Conservation (phyloP, 257 asterid species). For the Solanum sitiens region DNA sequence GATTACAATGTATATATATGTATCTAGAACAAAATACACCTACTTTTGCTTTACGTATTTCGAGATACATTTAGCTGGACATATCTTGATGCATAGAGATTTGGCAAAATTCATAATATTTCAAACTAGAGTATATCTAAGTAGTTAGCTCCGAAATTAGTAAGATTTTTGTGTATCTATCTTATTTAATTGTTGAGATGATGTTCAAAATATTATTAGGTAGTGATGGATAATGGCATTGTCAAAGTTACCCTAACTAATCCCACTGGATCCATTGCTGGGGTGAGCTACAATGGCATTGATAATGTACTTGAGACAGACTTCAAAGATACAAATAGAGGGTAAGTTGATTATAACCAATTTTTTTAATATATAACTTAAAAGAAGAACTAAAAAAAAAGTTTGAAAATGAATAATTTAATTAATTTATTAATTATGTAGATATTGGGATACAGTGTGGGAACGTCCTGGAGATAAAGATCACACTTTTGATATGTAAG, state of each 20-base stretch:
- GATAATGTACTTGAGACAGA: constrained; percentile 46
- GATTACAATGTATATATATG: neutral
- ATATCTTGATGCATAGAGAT: too few species aligned
- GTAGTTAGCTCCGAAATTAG: neutral
- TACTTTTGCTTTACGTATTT: too few species aligned
- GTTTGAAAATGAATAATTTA: neutral
- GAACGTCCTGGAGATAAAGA: constrained; percentile 28
- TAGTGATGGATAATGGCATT: constrained; percentile 61
- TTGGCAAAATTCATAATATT: too few species aligned
- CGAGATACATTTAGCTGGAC: too few species aligned
- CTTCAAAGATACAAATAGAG: constrained; percentile 48
- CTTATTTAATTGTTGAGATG: neutral
- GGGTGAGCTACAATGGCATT: constrained; percentile 36
- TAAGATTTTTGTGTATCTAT: neutral
- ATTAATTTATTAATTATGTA: constrained; percentile 1
- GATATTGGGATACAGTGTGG: constrained; percentile 78
- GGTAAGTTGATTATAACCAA: constrained; percentile 10
- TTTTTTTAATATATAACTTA: neutral
- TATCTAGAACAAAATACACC: neutral
- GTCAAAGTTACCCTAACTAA: constrained; percentile 46
- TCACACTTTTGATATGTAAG: constrained; percentile 36
- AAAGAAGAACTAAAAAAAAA: neutral
- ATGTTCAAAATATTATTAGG: constrained; percentile 16
- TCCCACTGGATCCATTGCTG: constrained; percentile 54
- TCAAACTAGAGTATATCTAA: too few species aligned